Evolutionary conservation across 2,329 filamentous ascomycete species (phyloP), one percentile per base, ranked within the genome.

Genomic region (Amesomyces nigricolor): DNA sequence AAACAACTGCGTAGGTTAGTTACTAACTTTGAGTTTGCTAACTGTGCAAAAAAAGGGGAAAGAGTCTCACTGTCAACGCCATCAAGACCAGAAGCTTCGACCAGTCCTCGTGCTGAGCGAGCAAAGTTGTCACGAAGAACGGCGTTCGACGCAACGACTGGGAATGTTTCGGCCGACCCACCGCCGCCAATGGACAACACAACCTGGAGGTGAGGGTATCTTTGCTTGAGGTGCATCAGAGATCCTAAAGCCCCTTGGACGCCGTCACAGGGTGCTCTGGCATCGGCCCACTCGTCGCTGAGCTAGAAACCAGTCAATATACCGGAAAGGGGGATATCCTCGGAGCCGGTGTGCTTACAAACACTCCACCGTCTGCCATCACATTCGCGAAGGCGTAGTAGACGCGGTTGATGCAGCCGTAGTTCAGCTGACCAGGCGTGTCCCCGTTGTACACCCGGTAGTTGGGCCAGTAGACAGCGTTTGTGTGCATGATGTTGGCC

Each of bases 401-500:
- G 26, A 91, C 83, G 66, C 90, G 86, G 62, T 86, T 91, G 64
- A 92, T 84, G 65, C 86, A 88, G 61, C 82, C 82, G 68, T 89
- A 83, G 67, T 88, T 88, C 66, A 92, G 74, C 53, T 83, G 83
- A 1, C 82, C 87, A 0, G 89, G 89, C 14, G 87, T 87, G 64
- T 89, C 82, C 60, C 85, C 81, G 54, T 79, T 78, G 71, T 91
- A 90, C 62, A 90, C 81, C 56, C 84, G 78, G 73, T 82, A 84
- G 71, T 89, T 92, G n/a, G 88, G 87, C 69, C 89, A 94, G 72
- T 92, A 94, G 16, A 90, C 86, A 19, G 86, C 88, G 70, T 94
- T 94, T 65, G 81, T 81, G 67, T 76, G 80, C 72, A 82, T 80
- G 58, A 83, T 74, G 58, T 69, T 73, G 22, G 72, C 71, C 40